Evolutionary conservation across 176 grass and related monocot species (phyloP).

Genomic region (Avena insularis): DNA sequence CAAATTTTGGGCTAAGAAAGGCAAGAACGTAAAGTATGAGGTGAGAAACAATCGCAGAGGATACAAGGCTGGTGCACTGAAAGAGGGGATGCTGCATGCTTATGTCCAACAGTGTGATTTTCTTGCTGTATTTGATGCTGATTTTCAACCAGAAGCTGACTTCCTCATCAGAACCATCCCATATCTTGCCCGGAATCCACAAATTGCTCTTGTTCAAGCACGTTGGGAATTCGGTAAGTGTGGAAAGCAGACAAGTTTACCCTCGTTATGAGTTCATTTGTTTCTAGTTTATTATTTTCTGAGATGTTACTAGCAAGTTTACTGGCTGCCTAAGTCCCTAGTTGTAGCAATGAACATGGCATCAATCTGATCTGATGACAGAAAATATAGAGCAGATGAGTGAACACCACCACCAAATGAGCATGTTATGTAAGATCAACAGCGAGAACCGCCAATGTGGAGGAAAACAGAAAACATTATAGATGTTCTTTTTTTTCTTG

Average conservation of each 20-base stretch:
- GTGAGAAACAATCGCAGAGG: conserved; percentile 82
- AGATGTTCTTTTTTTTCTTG: not conserved
- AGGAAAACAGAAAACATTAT: not conserved
- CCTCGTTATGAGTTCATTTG: not conserved
- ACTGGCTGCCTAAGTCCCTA: not conserved
- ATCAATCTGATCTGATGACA: not conserved
- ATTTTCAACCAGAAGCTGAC: conserved; percentile 94
- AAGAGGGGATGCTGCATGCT: conserved; percentile 75
- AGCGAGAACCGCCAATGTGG: not conserved
- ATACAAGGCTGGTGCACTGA: conserved; percentile 96
- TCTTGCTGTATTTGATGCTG: conserved; percentile 90
- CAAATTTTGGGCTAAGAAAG: conserved; percentile 82
- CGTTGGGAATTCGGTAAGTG: conserved; percentile 93
- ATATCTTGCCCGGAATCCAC: conserved; percentile 70
- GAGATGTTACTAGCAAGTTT: not conserved
- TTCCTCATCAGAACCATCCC: conserved; percentile 80
- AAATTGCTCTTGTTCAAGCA: conserved; percentile 88
- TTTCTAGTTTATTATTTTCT: not conserved
- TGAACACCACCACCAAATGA: not conserved
- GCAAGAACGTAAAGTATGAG: conserved; percentile 86
- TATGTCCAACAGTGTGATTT: conserved; percentile 87
- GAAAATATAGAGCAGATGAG: not conserved
- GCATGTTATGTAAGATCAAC: not conserved
- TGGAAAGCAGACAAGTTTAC: conserved; percentile 27
- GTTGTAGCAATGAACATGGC: not conserved